A percentile compares a stretch with the other conserved stretches of the same genome.
Evolutionary conservation across 768 basidiomycete genomes (phyloP).

Genomic region (Austroboletus festivus): DNA sequence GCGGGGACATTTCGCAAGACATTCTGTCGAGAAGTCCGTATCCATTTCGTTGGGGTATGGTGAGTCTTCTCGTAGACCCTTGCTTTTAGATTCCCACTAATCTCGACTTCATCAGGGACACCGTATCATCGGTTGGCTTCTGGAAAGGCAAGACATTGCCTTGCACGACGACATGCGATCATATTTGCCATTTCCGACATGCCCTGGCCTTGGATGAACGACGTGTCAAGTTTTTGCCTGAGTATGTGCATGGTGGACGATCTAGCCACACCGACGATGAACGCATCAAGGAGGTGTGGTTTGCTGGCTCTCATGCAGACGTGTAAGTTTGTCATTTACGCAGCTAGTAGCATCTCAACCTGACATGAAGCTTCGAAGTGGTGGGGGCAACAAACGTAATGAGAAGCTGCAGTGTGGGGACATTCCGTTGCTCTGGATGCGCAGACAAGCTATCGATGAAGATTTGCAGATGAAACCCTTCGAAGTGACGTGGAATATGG

Average conservation of each 20-base stretch:
- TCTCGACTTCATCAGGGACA: slow-evolving; percentile 36
- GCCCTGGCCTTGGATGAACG: slow-evolving; percentile 47
- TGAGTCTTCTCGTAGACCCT: slow-evolving; percentile 16
- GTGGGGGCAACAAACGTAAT: slow-evolving; percentile 29
- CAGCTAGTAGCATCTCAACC: not conserved
- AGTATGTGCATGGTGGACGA: slow-evolving; percentile 35
- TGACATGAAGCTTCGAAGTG: slow-evolving; percentile 14
- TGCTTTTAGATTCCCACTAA: not conserved
- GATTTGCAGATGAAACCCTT: slow-evolving; percentile 21
- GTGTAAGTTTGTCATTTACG: slow-evolving; percentile 32
- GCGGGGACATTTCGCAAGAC: slow-evolving; percentile 32
- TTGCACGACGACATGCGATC: slow-evolving; percentile 27
- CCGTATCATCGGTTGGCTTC: slow-evolving; percentile 45
- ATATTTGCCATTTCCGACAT: slow-evolving; percentile 44
- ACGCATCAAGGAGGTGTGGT: slow-evolving; percentile 42
- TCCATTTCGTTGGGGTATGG: slow-evolving; percentile 48
- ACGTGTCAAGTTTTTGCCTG: slow-evolving; percentile 47
- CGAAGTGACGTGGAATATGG: slow-evolving; percentile 29
- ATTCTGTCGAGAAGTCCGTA: slow-evolving; percentile 35
- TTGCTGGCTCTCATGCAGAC: slow-evolving; percentile 39
- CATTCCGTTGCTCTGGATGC: slow-evolving; percentile 33
- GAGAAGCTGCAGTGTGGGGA: slow-evolving; percentile 29
- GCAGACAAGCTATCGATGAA: slow-evolving; percentile 27
- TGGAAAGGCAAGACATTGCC: slow-evolving; percentile 32
- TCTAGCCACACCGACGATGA: slow-evolving; percentile 10